Evolutionary conservation across 768 basidiomycete genomes (phyloP).

Genomic region (Omphalotus guepiniiformis): DNA sequence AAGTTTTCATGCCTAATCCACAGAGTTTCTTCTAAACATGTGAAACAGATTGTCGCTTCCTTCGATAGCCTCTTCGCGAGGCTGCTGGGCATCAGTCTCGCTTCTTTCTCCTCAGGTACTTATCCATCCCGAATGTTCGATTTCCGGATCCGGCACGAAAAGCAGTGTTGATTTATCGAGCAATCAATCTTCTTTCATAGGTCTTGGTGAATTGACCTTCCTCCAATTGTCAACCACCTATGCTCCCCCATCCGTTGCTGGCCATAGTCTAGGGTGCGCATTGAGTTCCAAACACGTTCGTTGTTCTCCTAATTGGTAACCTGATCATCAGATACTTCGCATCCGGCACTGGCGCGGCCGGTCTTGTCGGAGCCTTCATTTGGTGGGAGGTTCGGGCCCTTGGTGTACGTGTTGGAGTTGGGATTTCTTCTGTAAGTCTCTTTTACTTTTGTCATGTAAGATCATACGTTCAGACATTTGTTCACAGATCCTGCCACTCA

Average conservation of each 20-base stretch:
- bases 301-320: neutral
- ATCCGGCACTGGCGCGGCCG: constrained; percentile 91
- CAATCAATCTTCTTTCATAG: constrained; percentile 40
- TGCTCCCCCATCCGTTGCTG: constrained; percentile 60
- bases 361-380: constrained; percentile 84
- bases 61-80: constrained; percentile 64
- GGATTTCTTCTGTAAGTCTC: constrained; percentile 68
- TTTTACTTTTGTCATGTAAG: neutral
- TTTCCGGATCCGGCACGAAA: too few relatives aligned
- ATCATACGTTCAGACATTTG: neutral
- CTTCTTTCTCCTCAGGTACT: constrained; percentile 79
- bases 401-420: constrained; percentile 81
- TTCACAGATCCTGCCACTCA: constrained; percentile 70
- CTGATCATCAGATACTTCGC: constrained; percentile 71
- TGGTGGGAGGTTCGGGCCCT: constrained; percentile 93
- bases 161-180: neutral
- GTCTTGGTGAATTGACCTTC: constrained; percentile 92
- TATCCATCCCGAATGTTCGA: neutral
- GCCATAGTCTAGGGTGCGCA: constrained; percentile 75
- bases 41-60: constrained; percentile 65
- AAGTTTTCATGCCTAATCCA: constrained; percentile 25
- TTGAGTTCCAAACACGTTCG: neutral
- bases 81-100: constrained; percentile 74
- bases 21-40: neutral
- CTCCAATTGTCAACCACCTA: constrained; percentile 89